Conservation (phyloP, 2,329 filamentous ascomycete species). For the Juglanconis juglandina region DNA sequence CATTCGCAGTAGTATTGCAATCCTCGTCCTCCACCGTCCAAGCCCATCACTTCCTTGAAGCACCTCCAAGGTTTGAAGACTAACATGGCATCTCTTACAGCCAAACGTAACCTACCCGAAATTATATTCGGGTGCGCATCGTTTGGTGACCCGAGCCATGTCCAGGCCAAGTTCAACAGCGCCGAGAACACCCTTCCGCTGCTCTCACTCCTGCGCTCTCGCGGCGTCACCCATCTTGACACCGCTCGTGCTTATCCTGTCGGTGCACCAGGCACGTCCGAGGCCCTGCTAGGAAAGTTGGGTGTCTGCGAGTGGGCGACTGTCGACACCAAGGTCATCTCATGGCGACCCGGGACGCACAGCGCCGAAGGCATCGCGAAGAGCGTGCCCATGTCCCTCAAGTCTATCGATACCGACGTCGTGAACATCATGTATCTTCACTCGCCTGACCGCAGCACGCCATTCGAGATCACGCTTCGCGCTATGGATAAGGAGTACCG, state of each 20-base stretch:
- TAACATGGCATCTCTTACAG: too few relatives aligned
- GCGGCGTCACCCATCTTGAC: constrained; percentile 18
- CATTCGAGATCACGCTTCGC: constrained; percentile 34
- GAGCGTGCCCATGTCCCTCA: constrained; percentile 31
- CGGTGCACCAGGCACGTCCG: constrained; percentile 25
- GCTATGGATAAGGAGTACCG: constrained; percentile 34
- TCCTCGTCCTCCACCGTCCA: too few relatives aligned
- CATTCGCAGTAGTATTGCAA: too few relatives aligned
- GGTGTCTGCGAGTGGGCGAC: constrained; percentile 27
- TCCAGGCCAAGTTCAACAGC: too few relatives aligned
- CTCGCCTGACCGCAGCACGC: constrained; percentile 23
- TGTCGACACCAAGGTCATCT: constrained; percentile 34
- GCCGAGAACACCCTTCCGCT: too few relatives aligned
- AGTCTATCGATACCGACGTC: constrained; percentile 21
- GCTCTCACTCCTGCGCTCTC: not conserved
- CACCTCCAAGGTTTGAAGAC: too few relatives aligned
- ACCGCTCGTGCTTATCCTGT: constrained; percentile 32
- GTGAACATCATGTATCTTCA: constrained; percentile 6
- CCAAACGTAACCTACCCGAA: too few relatives aligned
- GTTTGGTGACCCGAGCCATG: too few relatives aligned
- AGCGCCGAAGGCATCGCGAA: constrained; percentile 24
- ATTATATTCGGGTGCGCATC: too few relatives aligned
- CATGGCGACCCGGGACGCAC: constrained; percentile 26
- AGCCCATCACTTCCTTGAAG: too few relatives aligned
- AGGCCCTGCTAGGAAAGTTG: constrained; percentile 29